phyloP scores from a whole-genome alignment of 2,329 filamentous ascomycete genomes.

The Aurifilum marmelostoma region DNA sequence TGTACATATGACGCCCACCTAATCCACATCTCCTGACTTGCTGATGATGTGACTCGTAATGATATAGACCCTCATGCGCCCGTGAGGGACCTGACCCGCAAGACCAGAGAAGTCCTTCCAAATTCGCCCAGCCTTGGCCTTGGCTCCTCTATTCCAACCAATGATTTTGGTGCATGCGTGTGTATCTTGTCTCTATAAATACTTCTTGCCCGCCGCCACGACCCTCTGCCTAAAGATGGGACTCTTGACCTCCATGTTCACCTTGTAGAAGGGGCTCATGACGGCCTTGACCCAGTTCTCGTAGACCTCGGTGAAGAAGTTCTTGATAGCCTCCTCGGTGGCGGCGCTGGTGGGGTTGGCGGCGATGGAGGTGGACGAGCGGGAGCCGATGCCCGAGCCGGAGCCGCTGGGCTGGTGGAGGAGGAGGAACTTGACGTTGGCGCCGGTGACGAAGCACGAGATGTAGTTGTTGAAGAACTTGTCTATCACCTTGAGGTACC shows the following conservation, averaged over 20 bases:
- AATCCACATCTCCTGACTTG: background rate
- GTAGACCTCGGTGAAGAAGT: slow-evolving; percentile 94
- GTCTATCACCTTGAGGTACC: slow-evolving; percentile 96
- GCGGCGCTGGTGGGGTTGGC: slow-evolving; percentile 86
- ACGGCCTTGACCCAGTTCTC: slow-evolving; percentile 96
- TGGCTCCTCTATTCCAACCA: background rate
- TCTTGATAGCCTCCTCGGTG: slow-evolving; percentile 92
- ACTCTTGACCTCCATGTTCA: slow-evolving; percentile 83
- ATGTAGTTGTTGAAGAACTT: slow-evolving; percentile 96
- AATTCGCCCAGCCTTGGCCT: background rate
- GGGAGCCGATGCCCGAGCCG: slow-evolving; percentile 40
- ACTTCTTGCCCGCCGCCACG: slow-evolving; percentile 88
- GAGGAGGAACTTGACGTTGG: slow-evolving; percentile 91
- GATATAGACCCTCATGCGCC: background rate
- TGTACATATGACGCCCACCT: background rate
- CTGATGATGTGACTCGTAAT: background rate
- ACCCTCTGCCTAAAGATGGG: slow-evolving; percentile 84
- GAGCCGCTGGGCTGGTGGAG: slow-evolving; percentile 76
- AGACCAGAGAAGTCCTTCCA: background rate
- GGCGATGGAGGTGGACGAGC: slow-evolving; percentile 71
- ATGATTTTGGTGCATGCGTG: background rate
- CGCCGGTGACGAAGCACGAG: slow-evolving; percentile 90
- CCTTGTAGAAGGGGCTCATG: slow-evolving; percentile 94
- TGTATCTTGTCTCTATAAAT: slow-evolving; percentile 57
- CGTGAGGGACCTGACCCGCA: background rate